phyloP scores from a whole-genome alignment of 768 basidiomycete genomes.

The Leccinum rimulosum region DNA sequence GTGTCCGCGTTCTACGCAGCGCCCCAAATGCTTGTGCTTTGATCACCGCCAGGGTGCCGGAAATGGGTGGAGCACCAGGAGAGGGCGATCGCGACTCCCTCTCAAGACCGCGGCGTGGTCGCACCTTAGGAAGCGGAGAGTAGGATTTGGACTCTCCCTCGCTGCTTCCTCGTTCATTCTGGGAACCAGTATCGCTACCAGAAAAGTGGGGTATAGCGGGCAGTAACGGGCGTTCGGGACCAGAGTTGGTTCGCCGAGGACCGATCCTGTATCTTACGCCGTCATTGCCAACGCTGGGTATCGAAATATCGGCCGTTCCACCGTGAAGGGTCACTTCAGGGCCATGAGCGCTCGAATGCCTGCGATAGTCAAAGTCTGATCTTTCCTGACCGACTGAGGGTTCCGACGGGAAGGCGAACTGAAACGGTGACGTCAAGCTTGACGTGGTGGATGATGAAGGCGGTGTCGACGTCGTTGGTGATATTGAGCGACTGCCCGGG shows the following conservation, averaged over 20 bases:
- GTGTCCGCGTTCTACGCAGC: constrained; percentile 71
- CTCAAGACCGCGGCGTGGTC: constrained; percentile 48
- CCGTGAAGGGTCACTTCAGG: constrained; percentile 71
- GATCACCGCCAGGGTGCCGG: constrained; percentile 84
- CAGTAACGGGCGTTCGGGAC: constrained; percentile 47
- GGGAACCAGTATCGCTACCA: constrained; percentile 50
- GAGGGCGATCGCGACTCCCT: constrained; percentile 49
- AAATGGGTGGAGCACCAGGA: constrained; percentile 49
- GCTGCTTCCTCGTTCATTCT: constrained; percentile 52
- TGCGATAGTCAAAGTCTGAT: constrained; percentile 64
- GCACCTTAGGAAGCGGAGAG: constrained; percentile 40
- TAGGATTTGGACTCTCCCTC: constrained; percentile 52
- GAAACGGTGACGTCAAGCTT: constrained; percentile 59
- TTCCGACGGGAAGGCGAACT: constrained; percentile 59
- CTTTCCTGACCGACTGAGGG: constrained; percentile 51
- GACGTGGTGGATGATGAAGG: constrained; percentile 59
- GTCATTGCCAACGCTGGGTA: constrained; percentile 49
- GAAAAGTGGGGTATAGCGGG: constrained; percentile 48
- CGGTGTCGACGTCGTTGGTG: constrained; percentile 62
- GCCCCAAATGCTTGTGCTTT: constrained; percentile 90
- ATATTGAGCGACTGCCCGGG: constrained; percentile 67
- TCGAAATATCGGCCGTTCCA: constrained; percentile 69
- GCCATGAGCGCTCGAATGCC: constrained; percentile 48
- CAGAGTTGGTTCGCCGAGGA: constrained; percentile 45
- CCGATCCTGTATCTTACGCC: constrained; percentile 60